Conservation (phyloP, 2,329 filamentous ascomycete species). For the Ambrosiella xylebori region DNA sequence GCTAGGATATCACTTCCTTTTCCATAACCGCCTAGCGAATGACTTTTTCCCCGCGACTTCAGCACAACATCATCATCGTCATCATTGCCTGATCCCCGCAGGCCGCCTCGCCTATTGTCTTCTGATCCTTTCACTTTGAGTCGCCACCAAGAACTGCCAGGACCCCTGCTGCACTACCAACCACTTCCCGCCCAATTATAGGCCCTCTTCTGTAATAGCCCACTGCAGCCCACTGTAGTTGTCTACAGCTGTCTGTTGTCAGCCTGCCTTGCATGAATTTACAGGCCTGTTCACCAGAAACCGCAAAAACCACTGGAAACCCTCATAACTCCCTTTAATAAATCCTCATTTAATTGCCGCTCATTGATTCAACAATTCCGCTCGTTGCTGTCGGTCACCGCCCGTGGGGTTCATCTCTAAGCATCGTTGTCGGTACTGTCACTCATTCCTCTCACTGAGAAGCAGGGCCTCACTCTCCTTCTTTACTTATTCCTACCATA, state of each 20-base stretch:
- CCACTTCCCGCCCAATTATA: no score
- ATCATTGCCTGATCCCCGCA: background rate
- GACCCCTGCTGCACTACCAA: no score
- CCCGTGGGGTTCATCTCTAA: no score
- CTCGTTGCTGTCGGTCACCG: no score
- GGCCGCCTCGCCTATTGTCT: background rate
- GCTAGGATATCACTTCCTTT: no score
- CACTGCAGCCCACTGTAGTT: background rate
- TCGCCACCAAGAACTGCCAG: no score
- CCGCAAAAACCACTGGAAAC: background rate
- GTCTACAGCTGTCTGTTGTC: background rate
- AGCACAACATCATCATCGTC: background rate
- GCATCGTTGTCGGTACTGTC: no score
- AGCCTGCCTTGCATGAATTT: background rate
- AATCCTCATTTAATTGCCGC: background rate
- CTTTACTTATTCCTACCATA: no score
- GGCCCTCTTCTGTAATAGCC: background rate
- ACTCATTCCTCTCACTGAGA: no score
- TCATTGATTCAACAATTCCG: no score
- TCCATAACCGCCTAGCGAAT: no score
- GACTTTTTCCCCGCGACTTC: background rate
- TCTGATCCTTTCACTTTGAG: background rate
- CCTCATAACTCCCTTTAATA: background rate
- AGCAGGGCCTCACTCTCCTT: no score
- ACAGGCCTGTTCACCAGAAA: background rate